Evolutionary conservation across 176 grass and related monocot genomes (phyloP).

Genomic region (Carex pumila): DNA sequence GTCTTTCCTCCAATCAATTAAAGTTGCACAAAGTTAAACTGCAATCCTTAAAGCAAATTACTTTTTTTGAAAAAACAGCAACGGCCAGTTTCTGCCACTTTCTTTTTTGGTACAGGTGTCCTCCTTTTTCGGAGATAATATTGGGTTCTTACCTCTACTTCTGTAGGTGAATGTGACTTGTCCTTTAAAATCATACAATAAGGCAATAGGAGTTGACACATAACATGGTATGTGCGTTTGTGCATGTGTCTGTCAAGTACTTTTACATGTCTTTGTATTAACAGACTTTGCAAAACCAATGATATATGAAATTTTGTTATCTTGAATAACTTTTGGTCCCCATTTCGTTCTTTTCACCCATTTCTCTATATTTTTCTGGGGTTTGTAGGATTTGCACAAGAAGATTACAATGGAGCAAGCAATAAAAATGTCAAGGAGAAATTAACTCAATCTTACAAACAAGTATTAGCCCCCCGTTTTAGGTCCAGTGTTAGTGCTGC

Average conservation of each 20-base stretch:
- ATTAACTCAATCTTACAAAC: slow-evolving; percentile 59
- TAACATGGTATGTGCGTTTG: background rate
- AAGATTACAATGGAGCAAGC: slow-evolving; percentile 41
- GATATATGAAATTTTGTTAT: background rate
- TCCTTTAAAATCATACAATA: background rate
- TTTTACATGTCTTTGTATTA: background rate
- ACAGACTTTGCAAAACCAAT: background rate
- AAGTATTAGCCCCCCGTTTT: slow-evolving; percentile 45
- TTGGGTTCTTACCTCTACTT: background rate
- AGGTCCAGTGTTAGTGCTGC: slow-evolving; percentile 39
- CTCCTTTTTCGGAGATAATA: background rate
- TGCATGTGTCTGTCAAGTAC: background rate
- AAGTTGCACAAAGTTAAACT: slow-evolving; percentile 6
- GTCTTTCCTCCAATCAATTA: background rate
- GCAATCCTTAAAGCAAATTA: slow-evolving; percentile 20
- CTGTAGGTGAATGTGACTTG: slow-evolving; percentile 11
- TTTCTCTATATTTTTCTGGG: background rate
- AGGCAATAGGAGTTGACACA: background rate
- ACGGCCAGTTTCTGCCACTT: background rate
- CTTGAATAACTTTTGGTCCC: background rate
- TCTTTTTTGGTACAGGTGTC: background rate
- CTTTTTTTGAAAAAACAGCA: slow-evolving; percentile 6
- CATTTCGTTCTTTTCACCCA: background rate
- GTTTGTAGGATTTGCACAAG: slow-evolving; percentile 56
- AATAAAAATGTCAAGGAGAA: slow-evolving; percentile 58